Evolutionary conservation across 1,284 basidiomycete species (phyloP).

Genomic region (Microbotryum saponariae): DNA sequence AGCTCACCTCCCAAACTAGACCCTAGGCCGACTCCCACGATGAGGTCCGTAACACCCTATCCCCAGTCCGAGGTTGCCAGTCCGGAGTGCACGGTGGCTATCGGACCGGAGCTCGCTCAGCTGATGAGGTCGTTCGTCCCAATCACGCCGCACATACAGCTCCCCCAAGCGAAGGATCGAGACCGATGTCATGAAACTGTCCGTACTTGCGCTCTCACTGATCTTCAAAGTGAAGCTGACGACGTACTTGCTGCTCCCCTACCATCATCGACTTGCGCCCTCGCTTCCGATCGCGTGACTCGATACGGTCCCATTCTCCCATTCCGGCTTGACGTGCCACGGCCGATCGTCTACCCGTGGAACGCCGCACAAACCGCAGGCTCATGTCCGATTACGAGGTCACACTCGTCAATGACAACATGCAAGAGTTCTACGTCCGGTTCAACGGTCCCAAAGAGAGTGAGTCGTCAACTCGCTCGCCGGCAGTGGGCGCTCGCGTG

Average conservation of each 20-base stretch:
- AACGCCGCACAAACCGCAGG: constrained; percentile 46
- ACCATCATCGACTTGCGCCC: background rate
- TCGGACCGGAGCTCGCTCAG: background rate
- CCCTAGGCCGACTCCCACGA: background rate
- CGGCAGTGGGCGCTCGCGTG: background rate
- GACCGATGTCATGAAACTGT: constrained; percentile 99
- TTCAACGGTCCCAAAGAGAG: constrained; percentile 93
- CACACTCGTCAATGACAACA: constrained; percentile 92
- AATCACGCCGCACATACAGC: constrained; percentile 43
- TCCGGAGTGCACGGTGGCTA: background rate
- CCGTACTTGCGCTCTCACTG: constrained; percentile 39
- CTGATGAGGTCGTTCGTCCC: background rate
- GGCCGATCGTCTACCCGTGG: background rate
- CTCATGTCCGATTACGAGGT: constrained; percentile 97
- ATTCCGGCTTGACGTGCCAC: background rate
- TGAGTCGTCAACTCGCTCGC: constrained; percentile 47
- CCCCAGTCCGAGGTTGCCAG: no score
- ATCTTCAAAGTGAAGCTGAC: background rate
- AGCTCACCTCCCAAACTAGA: no score
- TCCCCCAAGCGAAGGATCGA: constrained; percentile 89
- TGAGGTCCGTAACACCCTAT: background rate
- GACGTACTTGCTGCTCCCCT: background rate
- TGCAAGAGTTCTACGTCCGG: constrained; percentile 97
- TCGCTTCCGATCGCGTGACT: background rate
- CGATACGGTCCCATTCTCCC: constrained; percentile 2